Percentiles rank a stretch among this genome's conserved stretches.
phyloP scores from a whole-genome alignment of 805 yeast genomes.

The Yueomyces sp. region DNA sequence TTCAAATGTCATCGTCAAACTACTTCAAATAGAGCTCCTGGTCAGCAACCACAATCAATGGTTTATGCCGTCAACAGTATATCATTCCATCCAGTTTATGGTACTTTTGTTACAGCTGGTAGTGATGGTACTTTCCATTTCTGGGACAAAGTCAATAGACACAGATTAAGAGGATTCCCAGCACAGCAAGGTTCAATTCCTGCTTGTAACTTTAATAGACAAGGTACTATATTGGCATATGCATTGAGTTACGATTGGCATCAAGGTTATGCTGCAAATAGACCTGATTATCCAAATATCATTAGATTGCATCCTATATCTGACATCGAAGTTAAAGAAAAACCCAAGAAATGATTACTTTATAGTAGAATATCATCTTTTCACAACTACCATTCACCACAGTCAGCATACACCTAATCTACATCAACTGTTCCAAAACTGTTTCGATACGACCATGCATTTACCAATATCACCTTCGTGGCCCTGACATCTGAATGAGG shows the following conservation, averaged over 20 bases:
- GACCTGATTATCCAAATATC: conserved; percentile 58
- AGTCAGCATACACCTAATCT: too few relatives aligned
- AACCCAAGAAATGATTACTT: conserved; percentile 19
- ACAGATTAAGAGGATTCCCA: conserved; percentile 73
- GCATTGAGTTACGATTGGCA: conserved; percentile 94
- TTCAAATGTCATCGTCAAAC: conserved; percentile 86
- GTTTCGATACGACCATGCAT: too few relatives aligned
- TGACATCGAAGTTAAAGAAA: conserved; percentile 70
- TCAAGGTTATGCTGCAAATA: conserved; percentile 71
- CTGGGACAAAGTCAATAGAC: conserved; percentile 93
- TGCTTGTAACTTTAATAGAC: conserved; percentile 66
- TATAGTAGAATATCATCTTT: too few relatives aligned
- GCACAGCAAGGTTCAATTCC: conserved; percentile 54
- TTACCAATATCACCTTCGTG: too few relatives aligned
- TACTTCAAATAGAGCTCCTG: conserved; percentile 31
- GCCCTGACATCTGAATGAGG: too few relatives aligned
- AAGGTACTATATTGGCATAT: conserved; percentile 77
- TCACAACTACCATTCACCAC: too few relatives aligned
- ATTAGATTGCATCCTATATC: conserved; percentile 74
- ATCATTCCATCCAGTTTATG: conserved; percentile 76
- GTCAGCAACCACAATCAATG: conserved; percentile 40
- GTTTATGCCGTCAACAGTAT: conserved; percentile 74
- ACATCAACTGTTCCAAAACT: too few relatives aligned
- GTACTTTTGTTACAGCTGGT: conserved; percentile 90
- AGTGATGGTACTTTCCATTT: conserved; percentile 86